These are phyloP conservation scores for Paramyrothecium sp. DNA, from an alignment of 2,329 filamentous ascomycete species.

Conservation along the genomic window DNA sequence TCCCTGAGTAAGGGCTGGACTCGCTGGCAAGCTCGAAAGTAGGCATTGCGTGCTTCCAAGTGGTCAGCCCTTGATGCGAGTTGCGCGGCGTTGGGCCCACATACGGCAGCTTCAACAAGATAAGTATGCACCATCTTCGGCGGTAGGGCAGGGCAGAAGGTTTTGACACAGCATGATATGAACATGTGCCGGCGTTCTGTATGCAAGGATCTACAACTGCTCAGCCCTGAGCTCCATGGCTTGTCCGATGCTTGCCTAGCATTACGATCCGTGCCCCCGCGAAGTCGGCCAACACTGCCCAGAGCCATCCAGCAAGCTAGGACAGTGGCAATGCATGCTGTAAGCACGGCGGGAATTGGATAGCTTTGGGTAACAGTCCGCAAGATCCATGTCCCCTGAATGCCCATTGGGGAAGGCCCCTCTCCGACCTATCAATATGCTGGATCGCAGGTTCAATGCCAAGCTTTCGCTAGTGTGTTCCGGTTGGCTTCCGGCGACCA, in stretches of 20 bases:
- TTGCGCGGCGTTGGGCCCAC: too few species aligned
- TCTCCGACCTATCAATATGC: neutral
- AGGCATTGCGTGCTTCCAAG: neutral
- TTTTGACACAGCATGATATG: neutral
- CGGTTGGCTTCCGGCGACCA: neutral
- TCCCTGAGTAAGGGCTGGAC: neutral
- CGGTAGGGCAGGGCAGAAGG: too few species aligned
- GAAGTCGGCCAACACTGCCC: too few species aligned
- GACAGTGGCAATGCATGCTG: neutral
- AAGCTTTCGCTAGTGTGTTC: conserved; percentile 7
- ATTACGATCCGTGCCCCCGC: too few species aligned
- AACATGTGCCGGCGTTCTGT: neutral
- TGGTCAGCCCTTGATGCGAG: too few species aligned
- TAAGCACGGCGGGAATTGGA: neutral
- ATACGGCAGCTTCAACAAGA: too few species aligned
- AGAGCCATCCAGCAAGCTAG: too few species aligned
- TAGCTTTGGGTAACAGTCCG: too few species aligned
- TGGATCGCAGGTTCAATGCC: neutral
- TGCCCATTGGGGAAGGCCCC: neutral
- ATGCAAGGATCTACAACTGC: neutral
- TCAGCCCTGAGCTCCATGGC: neutral
- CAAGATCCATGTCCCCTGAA: too few species aligned
- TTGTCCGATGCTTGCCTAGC: too few species aligned
- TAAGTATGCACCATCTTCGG: too few species aligned
- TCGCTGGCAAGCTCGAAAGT: neutral